phyloP scores from a whole-genome alignment of 1,284 basidiomycete genomes.

The Ceratobasidium sp. region DNA sequence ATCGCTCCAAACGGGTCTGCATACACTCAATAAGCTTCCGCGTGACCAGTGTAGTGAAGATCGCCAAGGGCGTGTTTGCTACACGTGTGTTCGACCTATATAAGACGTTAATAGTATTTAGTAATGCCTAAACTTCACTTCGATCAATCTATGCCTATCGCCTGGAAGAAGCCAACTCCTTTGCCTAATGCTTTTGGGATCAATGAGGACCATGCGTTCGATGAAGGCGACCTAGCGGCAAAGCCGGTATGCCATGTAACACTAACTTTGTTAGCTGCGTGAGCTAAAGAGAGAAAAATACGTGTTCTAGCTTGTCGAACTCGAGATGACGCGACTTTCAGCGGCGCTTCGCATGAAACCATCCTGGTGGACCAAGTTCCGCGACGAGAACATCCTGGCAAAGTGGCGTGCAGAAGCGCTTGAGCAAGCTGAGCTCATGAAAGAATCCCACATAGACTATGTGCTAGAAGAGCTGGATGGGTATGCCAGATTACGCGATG shows the following conservation, averaged over 20 bases:
- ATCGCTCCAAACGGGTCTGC: no score
- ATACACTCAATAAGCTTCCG: no score
- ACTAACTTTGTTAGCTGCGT: background rate
- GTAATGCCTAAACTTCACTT: no score
- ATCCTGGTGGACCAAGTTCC: conserved; percentile 58
- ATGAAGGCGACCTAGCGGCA: background rate
- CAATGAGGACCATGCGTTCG: background rate
- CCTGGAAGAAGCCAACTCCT: no score
- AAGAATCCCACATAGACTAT: conserved; percentile 60
- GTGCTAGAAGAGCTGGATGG: conserved; percentile 63
- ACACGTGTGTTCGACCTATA: no score
- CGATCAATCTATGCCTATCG: no score
- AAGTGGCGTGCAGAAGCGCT: conserved; percentile 55
- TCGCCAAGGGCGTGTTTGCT: no score
- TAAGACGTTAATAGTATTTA: no score
- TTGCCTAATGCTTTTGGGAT: conserved; percentile 21
- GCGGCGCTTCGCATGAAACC: conserved; percentile 57
- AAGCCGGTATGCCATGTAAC: conserved; percentile 1
- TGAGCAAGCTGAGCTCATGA: conserved; percentile 53
- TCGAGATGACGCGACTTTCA: conserved; percentile 63
- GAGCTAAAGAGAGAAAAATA: no score
- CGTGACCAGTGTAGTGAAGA: no score
- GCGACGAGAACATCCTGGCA: conserved; percentile 51
- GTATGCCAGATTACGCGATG: conserved; percentile 60
- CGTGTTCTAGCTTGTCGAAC: conserved; percentile 57